Base-by-base conservation (phyloP, 139 green algal species). In the Tetraselmis striata region DNA sequence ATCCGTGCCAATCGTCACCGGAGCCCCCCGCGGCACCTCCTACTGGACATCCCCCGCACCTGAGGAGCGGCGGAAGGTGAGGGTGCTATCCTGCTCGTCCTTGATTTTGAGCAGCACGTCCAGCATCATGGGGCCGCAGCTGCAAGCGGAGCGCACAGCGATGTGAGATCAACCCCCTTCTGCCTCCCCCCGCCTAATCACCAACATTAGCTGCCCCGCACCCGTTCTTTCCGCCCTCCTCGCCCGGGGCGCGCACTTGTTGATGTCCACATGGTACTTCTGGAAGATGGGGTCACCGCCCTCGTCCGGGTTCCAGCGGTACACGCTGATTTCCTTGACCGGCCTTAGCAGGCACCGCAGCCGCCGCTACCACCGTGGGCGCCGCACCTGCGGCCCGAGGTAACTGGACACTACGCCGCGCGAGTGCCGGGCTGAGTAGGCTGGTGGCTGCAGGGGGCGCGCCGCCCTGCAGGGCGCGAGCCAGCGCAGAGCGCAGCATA, bases 81-180 rank as follows among this genome's bases (percentile, higher is more conserved):
- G 88, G 25, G 90, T 93, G 27, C 91, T 89, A 85, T 99, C 96
- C 87, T 97, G 90, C 86, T 99, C 96, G 84, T 99, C 97, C 87
- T 99, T 99, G 86, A 99, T 98, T 85, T 99, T 99, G 31, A 99
- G 87, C 31, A 99, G 91, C 75, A 98, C 95, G 79, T 99, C 97
- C 79, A 99, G 90, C 92, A 99, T 98, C 97, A 99, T 99, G 31
- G 97, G 97, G 0, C 97, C 96, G 83, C 95, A 95, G 83, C 93
- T 96, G 90, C 76, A 77, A 0, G 29, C n/a, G n/a, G n/a, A n/a
- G n/a, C n/a, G n/a, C n/a, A n/a, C n/a, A n/a, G n/a, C n/a, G n/a
- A n/a, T n/a, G n/a, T n/a, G n/a, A n/a, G n/a, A n/a, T n/a, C n/a
- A n/a, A n/a, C n/a, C n/a, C n/a, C n/a, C n/a, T n/a, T n/a, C n/a